Evolutionary conservation across 495 filamentous ascomycete species (phyloP), one percentile per base, ranked within the genome.

Genomic region (Staphylotrichum tortipilum): DNA sequence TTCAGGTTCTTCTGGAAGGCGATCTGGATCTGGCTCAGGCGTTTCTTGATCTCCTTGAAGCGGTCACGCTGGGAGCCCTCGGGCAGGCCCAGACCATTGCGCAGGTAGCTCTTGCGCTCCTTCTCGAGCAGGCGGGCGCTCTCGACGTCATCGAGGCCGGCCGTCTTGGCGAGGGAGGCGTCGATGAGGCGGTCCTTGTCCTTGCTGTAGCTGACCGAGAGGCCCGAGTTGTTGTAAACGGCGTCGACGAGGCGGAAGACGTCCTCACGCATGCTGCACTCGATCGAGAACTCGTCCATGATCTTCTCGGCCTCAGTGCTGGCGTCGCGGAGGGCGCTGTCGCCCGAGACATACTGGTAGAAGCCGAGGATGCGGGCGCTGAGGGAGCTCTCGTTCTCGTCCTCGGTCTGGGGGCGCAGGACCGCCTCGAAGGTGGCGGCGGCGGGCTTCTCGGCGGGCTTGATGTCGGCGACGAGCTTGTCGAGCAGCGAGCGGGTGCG

Each of bases 281-380:
- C 80, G 42, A 82, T 81, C 23, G 60, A 58, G 55, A 78, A 81
- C 38, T 81, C 75, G 48, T 80, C 72, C 61, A 81, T 74, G 31
- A 80, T 61, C 63, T 79, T 78, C 59, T 80, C 77, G 11, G 78
- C 76, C 55, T 80, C 72, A 54, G 71, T 77, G 24, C 74, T 77
- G 18, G 79, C 78, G 67, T 80, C 77, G 7, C 88, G 80, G 21
- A 94, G 77, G 29, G 73, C 78, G 58, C 77, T 73, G 57, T 88
- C 72, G 11, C 74, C 76, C 22, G 82, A 86, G 10, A 91, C 84
- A 41, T 87, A 81, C 65, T 91, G 86, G 67, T 90, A 92, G 62
- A 92, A 92, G 54, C 70, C 70, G 26, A 87, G 67, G 45, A 88
- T 81, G 39, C 80, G 75, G 24, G 72, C 65, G 53, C 78, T 75